phyloP scores from a whole-genome alignment of 2,329 filamentous ascomycete genomes.

The Chalaropsis thielavioides region DNA sequence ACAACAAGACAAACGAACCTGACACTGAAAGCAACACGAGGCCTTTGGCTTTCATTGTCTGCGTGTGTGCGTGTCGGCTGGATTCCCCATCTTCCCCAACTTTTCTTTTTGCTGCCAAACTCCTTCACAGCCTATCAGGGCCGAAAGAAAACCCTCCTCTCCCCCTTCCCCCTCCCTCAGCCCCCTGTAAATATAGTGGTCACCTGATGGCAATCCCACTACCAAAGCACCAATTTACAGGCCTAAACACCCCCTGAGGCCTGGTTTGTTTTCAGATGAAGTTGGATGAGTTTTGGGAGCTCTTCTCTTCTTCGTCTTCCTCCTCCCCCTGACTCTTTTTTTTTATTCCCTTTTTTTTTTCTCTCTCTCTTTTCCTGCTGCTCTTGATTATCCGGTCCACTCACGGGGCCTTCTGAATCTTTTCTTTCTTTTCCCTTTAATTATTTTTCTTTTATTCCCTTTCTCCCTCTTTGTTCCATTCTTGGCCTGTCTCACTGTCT shows the following conservation, averaged over 20 bases:
- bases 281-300: neutral
- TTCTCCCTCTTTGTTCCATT: neutral
- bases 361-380: neutral
- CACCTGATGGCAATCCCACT: constrained; percentile 8
- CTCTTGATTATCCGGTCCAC: neutral
- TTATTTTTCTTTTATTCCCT: neutral
- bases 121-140: neutral
- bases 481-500: neutral
- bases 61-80: neutral
- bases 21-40: neutral
- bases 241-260: neutral
- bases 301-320: too few relatives aligned
- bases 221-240: constrained; percentile 2
- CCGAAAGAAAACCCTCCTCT: neutral
- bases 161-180: too few relatives aligned
- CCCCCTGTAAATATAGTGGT: constrained; percentile 1
- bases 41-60: neutral
- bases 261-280: neutral
- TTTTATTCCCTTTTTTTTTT: too few relatives aligned
- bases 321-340: too few relatives aligned
- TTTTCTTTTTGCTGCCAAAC: neutral
- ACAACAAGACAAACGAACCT: too few relatives aligned
- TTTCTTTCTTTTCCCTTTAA: neutral
- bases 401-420: neutral
- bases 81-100: neutral